Evolutionary conservation across 306 rosid genomes (phyloP), one percentile per base, ranked within the genome.

Genomic region (Casuarina cunninghamiana): DNA sequence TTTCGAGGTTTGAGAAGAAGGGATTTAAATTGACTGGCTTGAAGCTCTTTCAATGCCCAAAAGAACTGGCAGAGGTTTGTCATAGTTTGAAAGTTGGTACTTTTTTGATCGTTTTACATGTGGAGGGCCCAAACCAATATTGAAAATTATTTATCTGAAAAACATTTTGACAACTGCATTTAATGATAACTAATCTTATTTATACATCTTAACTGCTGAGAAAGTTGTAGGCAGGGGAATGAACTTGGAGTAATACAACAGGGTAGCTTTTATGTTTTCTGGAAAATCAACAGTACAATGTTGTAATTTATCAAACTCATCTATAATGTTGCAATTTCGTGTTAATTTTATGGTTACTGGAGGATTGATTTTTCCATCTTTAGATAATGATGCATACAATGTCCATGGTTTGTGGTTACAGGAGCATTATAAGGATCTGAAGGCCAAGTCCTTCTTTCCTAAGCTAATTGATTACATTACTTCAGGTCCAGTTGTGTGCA

Each of bases 381-480:
- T 45, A 46, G 68, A 62, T 69, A 78, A 72, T 75, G 50, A 41
- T 76, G 76, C 65, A 37, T 69, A 13, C 8, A 5, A 65, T 43
- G 8, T 44, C 19, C 77, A 9, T 50, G 75, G 79, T 73, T 68
- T 78, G 43, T 82, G 79, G 75, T 53, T 87, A 54, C 83, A 96
- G 99, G 98, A 96, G 83, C 99, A 93, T 82, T 96, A 96, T 75
- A 91, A 93, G 86, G 98, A 96, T 79, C 92, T 96, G 43, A 96
- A 87, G 48, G 86, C 83, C 10, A 96, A 90, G 84, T 75, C 97
- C 0, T 96, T 96, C 86, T 96, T 96, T 86, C 93, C 99, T 32
- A 81, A 79, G 81, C 71, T 95, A 84, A 91, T 87, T n/a, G 90
- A 87, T 67, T 95, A 95, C 69, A 96, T 96, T 78, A 88, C 97